These are phyloP conservation scores for Dothistroma septosporum DNA, from an alignment of 2,329 filamentous ascomycete genomes.

Conservation along the genomic window DNA sequence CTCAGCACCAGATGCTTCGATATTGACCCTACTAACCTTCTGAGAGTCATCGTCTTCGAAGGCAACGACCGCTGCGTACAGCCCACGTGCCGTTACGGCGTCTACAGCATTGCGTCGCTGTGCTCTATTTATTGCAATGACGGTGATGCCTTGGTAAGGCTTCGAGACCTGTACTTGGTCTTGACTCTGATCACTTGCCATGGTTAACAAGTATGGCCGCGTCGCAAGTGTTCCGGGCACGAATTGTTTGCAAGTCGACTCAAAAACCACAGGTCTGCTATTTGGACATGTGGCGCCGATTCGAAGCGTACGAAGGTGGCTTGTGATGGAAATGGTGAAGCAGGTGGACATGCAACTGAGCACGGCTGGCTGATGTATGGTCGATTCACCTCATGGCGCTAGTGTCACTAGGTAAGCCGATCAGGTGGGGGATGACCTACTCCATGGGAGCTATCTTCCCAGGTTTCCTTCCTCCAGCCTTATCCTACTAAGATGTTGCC, in stretches of 20 bases:
- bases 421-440: background rate
- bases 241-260: too few relatives aligned
- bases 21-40: constrained; percentile 39
- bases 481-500: background rate
- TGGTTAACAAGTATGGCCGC: background rate
- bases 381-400: background rate
- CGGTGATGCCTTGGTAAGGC: constrained; percentile 45
- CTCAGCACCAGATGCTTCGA: background rate
- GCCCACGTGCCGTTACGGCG: constrained; percentile 44
- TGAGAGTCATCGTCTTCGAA: constrained; percentile 51
- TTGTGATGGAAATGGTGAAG: too few relatives aligned
- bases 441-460: background rate
- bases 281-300: too few relatives aligned
- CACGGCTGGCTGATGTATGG: background rate
- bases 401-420: background rate
- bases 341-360: too few relatives aligned
- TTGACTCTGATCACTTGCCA: background rate
- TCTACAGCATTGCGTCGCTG: constrained; percentile 53
- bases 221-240: too few relatives aligned
- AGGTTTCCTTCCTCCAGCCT: background rate
- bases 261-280: too few relatives aligned
- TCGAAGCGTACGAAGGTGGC: too few relatives aligned
- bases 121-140: constrained; percentile 53
- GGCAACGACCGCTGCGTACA: constrained; percentile 46
- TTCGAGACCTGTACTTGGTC: constrained; percentile 23